Base-by-base conservation (phyloP, 495 filamentous ascomycete species). In the Penicillium cosmopolitanum region DNA sequence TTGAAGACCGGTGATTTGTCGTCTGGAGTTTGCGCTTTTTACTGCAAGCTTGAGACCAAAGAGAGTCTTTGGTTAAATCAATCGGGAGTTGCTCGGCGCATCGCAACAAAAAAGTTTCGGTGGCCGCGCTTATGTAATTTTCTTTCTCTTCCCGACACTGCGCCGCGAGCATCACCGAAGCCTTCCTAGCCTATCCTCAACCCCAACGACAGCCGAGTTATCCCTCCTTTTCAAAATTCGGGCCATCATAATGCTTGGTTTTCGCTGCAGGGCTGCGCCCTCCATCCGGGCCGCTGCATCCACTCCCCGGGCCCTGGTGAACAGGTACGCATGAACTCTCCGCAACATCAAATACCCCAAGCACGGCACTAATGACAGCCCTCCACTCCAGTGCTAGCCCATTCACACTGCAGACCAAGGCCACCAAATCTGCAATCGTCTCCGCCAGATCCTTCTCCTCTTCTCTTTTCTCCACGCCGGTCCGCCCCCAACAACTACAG, bases 71-170 rank as follows among this genome's bases (percentile, higher is more conserved):
- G 52, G n/a, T 23, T 42, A 35, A 50, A 52, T 60, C 9, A 31
- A 47, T 28, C 25, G 55, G 55, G 33, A 50, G 53, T 57, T 61
- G 57, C 33, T 60, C 44, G 47, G 46, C 59, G 62, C 51, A 60
- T 63, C 54, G 60, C 51, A 50, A 63, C 57, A 64, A 68, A 71
- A 70, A 68, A 66, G 60, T 68, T 64, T 69, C 59, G 59, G 48
- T 46, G 58, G 56, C 67, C 69, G 67, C 67, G 71, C 68, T 73
- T 69, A n/a, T n/a, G n/a, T n/a, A 77, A 72, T 75, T 75, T 75
- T 75, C 66, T 66, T 56, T 71, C 67, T 44, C 64, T 61, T 65
- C 68, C 68, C 59, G 57, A 66, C 65, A 58, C 64, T 63, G 64
- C 68, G 67, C 64, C 58, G 56, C 55, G 55, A 56, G 61, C 36